phyloP scores from a whole-genome alignment of 78 protist species.

The Guillardia theta region DNA sequence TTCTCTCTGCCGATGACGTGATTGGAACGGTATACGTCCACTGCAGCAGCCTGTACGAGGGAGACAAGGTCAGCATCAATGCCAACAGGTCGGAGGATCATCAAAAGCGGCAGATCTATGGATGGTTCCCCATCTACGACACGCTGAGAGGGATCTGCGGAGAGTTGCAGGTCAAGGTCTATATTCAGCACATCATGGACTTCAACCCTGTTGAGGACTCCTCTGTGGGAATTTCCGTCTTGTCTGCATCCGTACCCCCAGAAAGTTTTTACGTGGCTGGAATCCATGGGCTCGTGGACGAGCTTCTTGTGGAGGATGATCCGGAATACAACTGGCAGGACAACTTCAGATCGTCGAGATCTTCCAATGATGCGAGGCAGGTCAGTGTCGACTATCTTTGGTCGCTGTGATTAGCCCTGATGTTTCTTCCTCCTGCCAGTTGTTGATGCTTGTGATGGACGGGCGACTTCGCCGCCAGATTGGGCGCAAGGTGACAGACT shows the following conservation, averaged over 20 bases:
- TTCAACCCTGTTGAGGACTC: slow-evolving; percentile 67
- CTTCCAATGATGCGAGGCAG: slow-evolving; percentile 84
- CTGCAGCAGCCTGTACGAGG: slow-evolving; percentile 43
- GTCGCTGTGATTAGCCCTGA: neutral
- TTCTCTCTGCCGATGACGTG: slow-evolving; percentile 77
- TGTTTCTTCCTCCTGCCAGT: neutral
- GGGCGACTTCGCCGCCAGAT: neutral
- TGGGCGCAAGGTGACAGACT: slow-evolving; percentile 18
- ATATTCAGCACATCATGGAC: slow-evolving; percentile 25
- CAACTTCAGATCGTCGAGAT: slow-evolving; percentile 41
- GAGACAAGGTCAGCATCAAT: neutral
- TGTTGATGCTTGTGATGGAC: neutral
- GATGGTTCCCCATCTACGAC: slow-evolving; percentile 92
- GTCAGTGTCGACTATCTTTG: slow-evolving; percentile 29
- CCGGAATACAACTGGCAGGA: slow-evolving; percentile 88
- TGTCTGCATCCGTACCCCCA: neutral
- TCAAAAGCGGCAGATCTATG: slow-evolving; percentile 51
- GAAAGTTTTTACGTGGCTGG: neutral
- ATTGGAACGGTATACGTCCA: slow-evolving; percentile 85
- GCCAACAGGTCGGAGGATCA: neutral
- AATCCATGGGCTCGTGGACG: slow-evolving; percentile 69
- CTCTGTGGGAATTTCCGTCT: slow-evolving; percentile 73
- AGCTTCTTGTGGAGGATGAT: slow-evolving; percentile 82
- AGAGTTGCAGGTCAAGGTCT: slow-evolving; percentile 60
- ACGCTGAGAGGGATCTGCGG: slow-evolving; percentile 83